Conservation (phyloP, 2,329 filamentous ascomycete genomes). For the Karstenula rhodostoma region DNA sequence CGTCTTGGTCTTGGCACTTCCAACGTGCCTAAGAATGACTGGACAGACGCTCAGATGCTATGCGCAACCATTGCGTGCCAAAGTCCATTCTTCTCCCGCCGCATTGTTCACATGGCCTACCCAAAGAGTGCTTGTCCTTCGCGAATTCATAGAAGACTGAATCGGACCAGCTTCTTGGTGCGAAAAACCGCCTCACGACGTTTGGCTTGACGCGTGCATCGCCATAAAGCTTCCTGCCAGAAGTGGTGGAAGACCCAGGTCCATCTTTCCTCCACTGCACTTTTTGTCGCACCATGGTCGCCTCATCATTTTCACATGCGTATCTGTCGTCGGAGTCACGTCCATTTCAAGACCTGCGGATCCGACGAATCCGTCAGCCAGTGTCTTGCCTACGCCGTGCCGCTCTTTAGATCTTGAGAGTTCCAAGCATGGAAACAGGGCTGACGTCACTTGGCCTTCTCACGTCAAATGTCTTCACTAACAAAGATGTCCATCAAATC, state of each 20-base stretch:
- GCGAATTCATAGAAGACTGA: slow-evolving; percentile 59
- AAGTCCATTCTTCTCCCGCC: slow-evolving; percentile 43
- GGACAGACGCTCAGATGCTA: slow-evolving; percentile 48
- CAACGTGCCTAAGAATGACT: slow-evolving; percentile 49
- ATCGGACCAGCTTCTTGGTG: slow-evolving; percentile 53
- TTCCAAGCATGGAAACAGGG: too few species aligned
- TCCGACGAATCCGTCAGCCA: too few species aligned
- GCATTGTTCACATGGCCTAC: slow-evolving; percentile 51
- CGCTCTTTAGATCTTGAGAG: too few species aligned
- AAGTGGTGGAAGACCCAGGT: slow-evolving; percentile 38
- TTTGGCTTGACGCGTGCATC: slow-evolving; percentile 61
- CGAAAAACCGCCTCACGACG: slow-evolving; percentile 56
- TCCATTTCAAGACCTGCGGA: slow-evolving; percentile 48
- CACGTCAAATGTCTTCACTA: neutral
- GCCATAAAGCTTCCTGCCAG: slow-evolving; percentile 51
- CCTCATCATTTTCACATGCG: slow-evolving; percentile 45
- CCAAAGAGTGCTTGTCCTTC: slow-evolving; percentile 35
- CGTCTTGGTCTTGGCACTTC: neutral
- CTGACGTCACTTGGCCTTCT: neutral
- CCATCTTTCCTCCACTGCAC: slow-evolving; percentile 53
- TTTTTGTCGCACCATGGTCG: slow-evolving; percentile 53
- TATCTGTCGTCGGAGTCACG: slow-evolving; percentile 48
- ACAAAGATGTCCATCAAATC: neutral
- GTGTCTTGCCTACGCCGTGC: too few species aligned
- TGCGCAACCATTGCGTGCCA: slow-evolving; percentile 48